phyloP scores from a whole-genome alignment of 345 rosid species.

The Salix purpurea region DNA sequence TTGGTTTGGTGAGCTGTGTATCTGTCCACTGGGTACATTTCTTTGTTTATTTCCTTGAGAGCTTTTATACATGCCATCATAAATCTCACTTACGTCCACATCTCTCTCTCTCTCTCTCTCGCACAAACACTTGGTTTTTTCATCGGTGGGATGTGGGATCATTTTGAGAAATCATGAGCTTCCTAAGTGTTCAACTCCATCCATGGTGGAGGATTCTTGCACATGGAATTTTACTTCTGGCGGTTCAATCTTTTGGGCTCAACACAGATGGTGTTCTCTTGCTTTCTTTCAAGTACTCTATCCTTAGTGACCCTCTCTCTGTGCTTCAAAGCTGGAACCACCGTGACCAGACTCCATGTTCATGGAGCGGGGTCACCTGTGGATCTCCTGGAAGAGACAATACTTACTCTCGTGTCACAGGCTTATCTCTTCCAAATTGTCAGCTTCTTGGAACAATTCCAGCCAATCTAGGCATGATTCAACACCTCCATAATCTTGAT shows the following conservation, averaged over 20 bases:
- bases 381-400: slow-evolving; percentile 23
- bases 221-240: slow-evolving; percentile 7
- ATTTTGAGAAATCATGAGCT: slow-evolving; percentile 42
- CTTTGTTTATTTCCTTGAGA: slow-evolving; percentile 2
- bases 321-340: slow-evolving; percentile 57
- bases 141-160: slow-evolving; percentile 36
- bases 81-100: slow-evolving; percentile 30
- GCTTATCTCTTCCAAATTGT: slow-evolving; percentile 56
- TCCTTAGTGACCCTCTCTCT: slow-evolving; percentile 60
- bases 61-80: slow-evolving; percentile 42
- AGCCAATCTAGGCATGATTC: slow-evolving; percentile 55
- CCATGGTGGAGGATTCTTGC: slow-evolving; percentile 30
- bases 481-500: slow-evolving; percentile 53
- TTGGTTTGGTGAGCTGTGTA: slow-evolving; percentile 50
- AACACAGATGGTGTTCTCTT: slow-evolving; percentile 73
- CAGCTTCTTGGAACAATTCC: slow-evolving; percentile 72
- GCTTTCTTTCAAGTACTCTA: slow-evolving; percentile 67
- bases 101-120: not conserved
- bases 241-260: slow-evolving; percentile 32
- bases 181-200: slow-evolving; percentile 26
- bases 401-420: slow-evolving; percentile 45
- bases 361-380: slow-evolving; percentile 79
- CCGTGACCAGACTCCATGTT: slow-evolving; percentile 64
- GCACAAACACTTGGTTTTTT: not conserved
- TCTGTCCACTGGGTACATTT: slow-evolving; percentile 6